Conservation (phyloP, 2,329 filamentous ascomycete species). For the Xylaria sp. region DNA sequence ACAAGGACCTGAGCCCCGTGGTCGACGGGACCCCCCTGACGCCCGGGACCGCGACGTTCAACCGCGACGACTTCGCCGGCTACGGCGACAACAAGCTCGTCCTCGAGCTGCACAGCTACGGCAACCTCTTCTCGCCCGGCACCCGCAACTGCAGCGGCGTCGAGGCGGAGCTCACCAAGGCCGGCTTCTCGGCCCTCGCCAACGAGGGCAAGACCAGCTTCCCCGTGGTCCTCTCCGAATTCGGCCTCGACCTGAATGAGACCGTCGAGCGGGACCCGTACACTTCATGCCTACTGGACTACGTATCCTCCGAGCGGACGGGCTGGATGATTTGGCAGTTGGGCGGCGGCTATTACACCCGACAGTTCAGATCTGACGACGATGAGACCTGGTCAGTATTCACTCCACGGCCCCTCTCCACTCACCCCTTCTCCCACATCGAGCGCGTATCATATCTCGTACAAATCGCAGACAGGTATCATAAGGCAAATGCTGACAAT, state of each 20-base stretch:
- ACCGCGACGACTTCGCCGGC: constrained; percentile 47
- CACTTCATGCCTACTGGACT: constrained; percentile 52
- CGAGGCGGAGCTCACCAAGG: constrained; percentile 46
- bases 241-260: constrained; percentile 53
- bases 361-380: constrained; percentile 52
- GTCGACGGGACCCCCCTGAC: constrained; percentile 50
- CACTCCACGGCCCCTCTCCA: neutral
- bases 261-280: constrained; percentile 51
- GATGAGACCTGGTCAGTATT: constrained; percentile 53
- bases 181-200: constrained; percentile 55
- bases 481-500: neutral
- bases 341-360: constrained; percentile 60
- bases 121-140: constrained; percentile 42
- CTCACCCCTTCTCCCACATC: neutral
- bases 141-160: constrained; percentile 50
- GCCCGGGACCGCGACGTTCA: constrained; percentile 49
- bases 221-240: constrained; percentile 56
- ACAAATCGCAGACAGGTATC: neutral
- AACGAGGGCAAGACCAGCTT: constrained; percentile 44
- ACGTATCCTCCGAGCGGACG: constrained; percentile 49
- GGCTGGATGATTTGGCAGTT: constrained; percentile 63
- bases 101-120: constrained; percentile 64
- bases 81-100: constrained; percentile 59
- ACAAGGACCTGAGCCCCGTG: constrained; percentile 55
- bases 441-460: neutral